Base-by-base conservation (phyloP, 1,284 basidiomycete genomes). In the Ganoderma lingzhi region DNA sequence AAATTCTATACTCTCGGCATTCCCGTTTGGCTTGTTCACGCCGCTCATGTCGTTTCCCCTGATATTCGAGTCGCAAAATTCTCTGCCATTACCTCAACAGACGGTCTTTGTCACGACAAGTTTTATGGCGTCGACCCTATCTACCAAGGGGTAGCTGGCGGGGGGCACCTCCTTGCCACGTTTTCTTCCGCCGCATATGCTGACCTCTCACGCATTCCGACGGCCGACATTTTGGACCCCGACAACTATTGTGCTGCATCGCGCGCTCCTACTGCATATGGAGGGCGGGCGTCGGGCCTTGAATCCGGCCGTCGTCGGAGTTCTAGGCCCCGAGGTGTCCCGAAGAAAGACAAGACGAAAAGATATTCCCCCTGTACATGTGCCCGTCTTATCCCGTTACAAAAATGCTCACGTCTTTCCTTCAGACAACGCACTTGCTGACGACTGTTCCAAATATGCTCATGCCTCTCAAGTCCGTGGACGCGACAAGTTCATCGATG, bases 401-500 rank as follows among this genome's bases (percentile, higher is more conserved):
- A n/a, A n/a, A n/a, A n/a, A n/a, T n/a, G n/a, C n/a, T n/a, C n/a
- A n/a, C n/a, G n/a, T n/a, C n/a, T n/a, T n/a, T n/a, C n/a, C n/a
- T n/a, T n/a, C n/a, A n/a, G n/a, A n/a, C n/a, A n/a, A n/a, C n/a
- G n/a, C n/a, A n/a, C n/a, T n/a, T n/a, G n/a, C n/a, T n/a, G n/a
- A 15, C 23, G 19, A 6, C 15, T 2, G 44, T 19, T 17, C 35
- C 1, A 4, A 2, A 30, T 30, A 23, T 23, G 14, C 35, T 5
- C 65, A 51, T 41, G 53, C 37, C 1, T 58, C 41, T 10, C 51
- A 63, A 3, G 6, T 39, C 0, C 63, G 67, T n/a, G 67, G 67
- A 1, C 45, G 62, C 3, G 67, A 68, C 45, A 68, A 64, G 45
- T 68, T 68, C 30, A n/a, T 32, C 10, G 67, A 68, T 6, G 2